These are phyloP conservation scores for Guadua angustifolia DNA, from an alignment of 176 grass and related monocot species.

Conservation along the genomic window DNA sequence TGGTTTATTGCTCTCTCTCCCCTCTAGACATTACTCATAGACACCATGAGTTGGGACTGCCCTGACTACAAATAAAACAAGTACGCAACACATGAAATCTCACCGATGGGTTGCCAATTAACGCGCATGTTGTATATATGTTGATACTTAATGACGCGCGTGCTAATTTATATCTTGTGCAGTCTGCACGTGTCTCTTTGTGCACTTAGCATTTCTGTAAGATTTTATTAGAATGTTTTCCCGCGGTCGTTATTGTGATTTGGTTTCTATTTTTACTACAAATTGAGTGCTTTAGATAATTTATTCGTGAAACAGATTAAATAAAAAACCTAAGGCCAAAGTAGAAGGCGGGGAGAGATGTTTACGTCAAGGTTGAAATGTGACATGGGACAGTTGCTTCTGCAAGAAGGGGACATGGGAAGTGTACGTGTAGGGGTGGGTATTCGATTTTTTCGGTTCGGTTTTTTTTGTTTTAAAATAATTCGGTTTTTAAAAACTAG, in stretches of 20 bases:
- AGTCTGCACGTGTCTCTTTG: neutral
- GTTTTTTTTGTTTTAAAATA: too few relatives aligned
- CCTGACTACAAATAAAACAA: neutral
- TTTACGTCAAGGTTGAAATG: slow-evolving; percentile 4
- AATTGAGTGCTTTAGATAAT: neutral
- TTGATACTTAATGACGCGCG: too few relatives aligned
- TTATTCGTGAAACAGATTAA: neutral
- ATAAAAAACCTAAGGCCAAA: neutral
- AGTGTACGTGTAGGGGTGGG: too few relatives aligned
- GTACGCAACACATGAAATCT: slow-evolving; percentile 39
- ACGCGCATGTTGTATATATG: too few relatives aligned
- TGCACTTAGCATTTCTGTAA: neutral
- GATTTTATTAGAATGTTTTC: neutral
- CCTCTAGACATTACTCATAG: too few relatives aligned
- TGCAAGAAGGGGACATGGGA: slow-evolving; percentile 24
- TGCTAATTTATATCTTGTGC: neutral
- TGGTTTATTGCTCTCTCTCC: too few relatives aligned
- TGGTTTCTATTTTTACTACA: neutral
- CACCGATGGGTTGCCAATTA: neutral
- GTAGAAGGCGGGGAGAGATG: slow-evolving; percentile 35
- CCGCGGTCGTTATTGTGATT: accelerated
- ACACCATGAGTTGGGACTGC: too few relatives aligned
- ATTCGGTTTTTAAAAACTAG: too few relatives aligned
- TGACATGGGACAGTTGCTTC: slow-evolving; percentile 33
- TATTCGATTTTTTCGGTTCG: too few relatives aligned